Evolutionary conservation across 805 yeast species (phyloP).

Genomic region (Monosporozyma unispora): DNA sequence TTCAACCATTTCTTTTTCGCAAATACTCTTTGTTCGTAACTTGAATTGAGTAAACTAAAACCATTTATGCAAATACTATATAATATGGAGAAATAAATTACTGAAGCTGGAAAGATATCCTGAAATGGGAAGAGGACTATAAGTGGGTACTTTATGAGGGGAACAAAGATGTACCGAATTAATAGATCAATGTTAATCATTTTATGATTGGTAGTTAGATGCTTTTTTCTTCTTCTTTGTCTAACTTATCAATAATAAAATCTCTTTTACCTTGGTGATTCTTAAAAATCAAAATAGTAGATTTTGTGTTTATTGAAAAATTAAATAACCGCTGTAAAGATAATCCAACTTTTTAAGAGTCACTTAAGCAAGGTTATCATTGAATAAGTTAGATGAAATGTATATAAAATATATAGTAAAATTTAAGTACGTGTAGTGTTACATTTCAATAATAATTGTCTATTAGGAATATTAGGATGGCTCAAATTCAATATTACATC

Average conservation of each 20-base stretch:
- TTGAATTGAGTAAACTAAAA: conserved; percentile 6
- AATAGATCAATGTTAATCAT: conserved; percentile 15
- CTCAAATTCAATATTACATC: conserved; percentile 40
- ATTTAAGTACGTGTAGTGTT: conserved; percentile 1
- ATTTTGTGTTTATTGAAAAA: not conserved
- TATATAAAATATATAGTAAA: not conserved
- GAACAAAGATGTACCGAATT: conserved; percentile 10
- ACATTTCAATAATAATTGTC: conserved; percentile 43
- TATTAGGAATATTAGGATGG: conserved; percentile 53
- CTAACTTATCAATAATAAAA: too few species aligned
- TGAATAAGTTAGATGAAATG: not conserved
- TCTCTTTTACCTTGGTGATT: too few species aligned
- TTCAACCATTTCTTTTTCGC: conserved; percentile 3
- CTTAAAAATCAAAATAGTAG: not conserved
- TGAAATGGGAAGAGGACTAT: conserved; percentile 7
- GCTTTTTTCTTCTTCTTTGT: not conserved
- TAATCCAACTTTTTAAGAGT: too few species aligned
- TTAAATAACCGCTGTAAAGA: not conserved
- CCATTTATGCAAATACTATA: conserved; percentile 4
- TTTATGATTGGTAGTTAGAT: not conserved
- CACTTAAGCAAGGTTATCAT: not conserved
- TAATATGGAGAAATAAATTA: conserved; percentile 9
- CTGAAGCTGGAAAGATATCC: conserved; percentile 4
- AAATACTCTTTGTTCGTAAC: not conserved
- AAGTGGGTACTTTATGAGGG: conserved; percentile 17